Evolutionary conservation across 352 stramenopile species (phyloP).

Genomic region (Pythium folliculosum): DNA sequence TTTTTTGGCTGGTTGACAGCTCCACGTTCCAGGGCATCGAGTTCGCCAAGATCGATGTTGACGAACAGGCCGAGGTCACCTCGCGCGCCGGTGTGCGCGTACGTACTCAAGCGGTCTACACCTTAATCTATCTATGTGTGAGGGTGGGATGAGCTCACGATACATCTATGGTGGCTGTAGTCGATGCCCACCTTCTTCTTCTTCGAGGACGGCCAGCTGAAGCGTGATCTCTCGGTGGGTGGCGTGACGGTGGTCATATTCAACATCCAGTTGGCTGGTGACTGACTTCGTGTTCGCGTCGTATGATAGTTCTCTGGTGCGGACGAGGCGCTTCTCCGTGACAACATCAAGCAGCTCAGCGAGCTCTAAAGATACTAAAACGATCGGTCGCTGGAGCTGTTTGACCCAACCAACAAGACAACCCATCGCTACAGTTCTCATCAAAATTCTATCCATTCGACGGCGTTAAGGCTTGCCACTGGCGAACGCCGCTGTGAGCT

Average conservation of each 20-base stretch:
- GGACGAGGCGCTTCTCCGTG: conserved; percentile 71
- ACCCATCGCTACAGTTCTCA: background rate
- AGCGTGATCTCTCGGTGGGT: conserved; percentile 75
- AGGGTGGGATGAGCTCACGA: conserved; percentile 1
- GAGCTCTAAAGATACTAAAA: conserved; percentile 44
- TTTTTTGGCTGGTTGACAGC: no score
- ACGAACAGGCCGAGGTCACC: conserved; percentile 80
- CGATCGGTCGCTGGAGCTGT: no score
- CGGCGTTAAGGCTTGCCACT: background rate
- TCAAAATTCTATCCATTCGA: background rate
- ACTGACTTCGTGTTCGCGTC: no score
- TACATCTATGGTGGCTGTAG: conserved; percentile 26
- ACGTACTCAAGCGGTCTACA: no score
- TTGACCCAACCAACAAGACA: background rate
- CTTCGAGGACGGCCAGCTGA: conserved; percentile 78
- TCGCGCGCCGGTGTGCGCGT: conserved; percentile 81
- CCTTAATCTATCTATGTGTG: no score
- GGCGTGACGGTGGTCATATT: no score
- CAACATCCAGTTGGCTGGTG: no score
- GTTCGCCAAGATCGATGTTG: conserved; percentile 87
- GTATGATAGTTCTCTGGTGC: conserved; percentile 69
- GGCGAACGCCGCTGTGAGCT: background rate
- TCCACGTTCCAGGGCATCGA: conserved; percentile 64
- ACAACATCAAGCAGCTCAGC: conserved; percentile 74
- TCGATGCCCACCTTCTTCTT: conserved; percentile 90